Evolutionary conservation across 441 rosid species (phyloP), one percentile per base, ranked within the genome.

Genomic region (Jatropha multifida): DNA sequence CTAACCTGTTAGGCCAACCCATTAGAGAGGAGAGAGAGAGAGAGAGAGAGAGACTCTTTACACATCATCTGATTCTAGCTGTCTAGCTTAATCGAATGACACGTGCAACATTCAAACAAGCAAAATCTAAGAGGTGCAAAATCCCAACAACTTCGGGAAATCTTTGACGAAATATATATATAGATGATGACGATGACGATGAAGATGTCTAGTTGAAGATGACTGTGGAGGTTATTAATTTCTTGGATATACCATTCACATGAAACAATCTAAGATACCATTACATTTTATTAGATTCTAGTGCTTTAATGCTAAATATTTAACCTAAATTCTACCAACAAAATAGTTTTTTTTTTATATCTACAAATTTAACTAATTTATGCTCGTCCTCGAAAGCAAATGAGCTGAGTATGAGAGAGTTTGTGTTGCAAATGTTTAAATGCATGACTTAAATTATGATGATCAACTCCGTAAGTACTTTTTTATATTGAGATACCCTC

Each of bases 1-100:
- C 63, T 85, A 69, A 75, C 83, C 82, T 8, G 71, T 74, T 23
- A 17, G 63, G 80, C 75, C 73, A 73, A 9, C 74, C 32, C 27
- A 26, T 61, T 38, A 49, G 60, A 6, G 14, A 10, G 5, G 17
- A 20, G n/a, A 27, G 64, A 23, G 8, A 26, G 4, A 42, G 1
- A 5, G 17, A 20, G n/a, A 27, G 64, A 23, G 8, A 26, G 4
- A 42, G 1, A 5, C 20, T 5, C 42, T 49, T 81, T 54, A 70
- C 74, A 74, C 76, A 27, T 77, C 70, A 41, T 54, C 61, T 18
- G 55, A 10, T 48, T 12, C 8, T 20, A 32, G 44, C 55, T 56
- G 61, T 52, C 26, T 11, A 10, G 55, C 74, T 38, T 48, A 26
- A 63, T 68, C 65, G 27, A 51, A 0, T 6, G 87, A 80, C 80